Evolutionary conservation across 768 basidiomycete species (phyloP).

Genomic region (Suillus paluster): DNA sequence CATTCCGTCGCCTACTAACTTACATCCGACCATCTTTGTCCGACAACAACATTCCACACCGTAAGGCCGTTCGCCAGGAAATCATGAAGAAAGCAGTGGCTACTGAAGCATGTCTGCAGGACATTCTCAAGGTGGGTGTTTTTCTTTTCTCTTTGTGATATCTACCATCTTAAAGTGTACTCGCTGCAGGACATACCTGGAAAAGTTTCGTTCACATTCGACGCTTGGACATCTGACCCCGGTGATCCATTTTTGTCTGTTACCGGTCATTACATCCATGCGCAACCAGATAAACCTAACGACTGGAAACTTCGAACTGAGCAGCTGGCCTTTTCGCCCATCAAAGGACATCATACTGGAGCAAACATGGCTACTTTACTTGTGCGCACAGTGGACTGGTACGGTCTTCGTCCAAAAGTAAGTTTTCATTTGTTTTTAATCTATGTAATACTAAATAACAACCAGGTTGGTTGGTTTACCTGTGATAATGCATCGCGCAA

Average conservation of each 20-base stretch:
- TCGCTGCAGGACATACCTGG: background rate
- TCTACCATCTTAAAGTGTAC: no score
- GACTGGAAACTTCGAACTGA: conserved; percentile 12
- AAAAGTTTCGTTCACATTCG: conserved; percentile 16
- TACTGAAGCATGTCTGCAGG: background rate
- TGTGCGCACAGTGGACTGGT: conserved; percentile 18
- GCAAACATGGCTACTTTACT: conserved; percentile 21
- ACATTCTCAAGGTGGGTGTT: background rate
- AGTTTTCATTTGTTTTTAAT: background rate
- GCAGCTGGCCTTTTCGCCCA: conserved; percentile 12
- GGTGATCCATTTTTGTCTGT: conserved; percentile 21
- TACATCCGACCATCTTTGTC: background rate
- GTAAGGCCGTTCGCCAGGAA: background rate
- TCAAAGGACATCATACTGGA: conserved; percentile 17
- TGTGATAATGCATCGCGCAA: background rate
- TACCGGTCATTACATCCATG: conserved; percentile 21
- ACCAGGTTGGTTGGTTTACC: background rate
- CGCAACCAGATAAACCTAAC: background rate
- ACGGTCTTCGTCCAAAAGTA: conserved; percentile 3
- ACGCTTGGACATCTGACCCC: conserved; percentile 19
- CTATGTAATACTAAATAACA: no score
- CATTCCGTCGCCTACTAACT: background rate
- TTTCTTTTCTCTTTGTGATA: no score
- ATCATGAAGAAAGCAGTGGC: background rate
- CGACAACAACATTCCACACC: background rate